Evolutionary conservation across 2,329 filamentous ascomycete species (phyloP).

Genomic region (Sordariomycetes sp.): DNA sequence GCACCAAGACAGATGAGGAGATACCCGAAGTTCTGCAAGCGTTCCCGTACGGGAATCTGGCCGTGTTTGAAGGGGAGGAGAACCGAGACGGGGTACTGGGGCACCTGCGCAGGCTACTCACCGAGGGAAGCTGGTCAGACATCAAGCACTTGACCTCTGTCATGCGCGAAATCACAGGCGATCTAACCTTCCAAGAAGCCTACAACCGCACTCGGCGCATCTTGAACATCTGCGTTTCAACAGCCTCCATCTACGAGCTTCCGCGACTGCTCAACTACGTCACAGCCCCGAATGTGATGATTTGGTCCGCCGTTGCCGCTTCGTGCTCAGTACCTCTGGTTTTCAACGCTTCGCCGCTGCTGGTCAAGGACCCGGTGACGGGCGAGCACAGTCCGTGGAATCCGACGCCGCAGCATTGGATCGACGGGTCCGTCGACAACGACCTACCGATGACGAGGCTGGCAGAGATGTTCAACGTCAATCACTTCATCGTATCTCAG

Average conservation of each 20-base stretch:
- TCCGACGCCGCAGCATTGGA: constrained; percentile 75
- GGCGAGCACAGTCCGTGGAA: constrained; percentile 77
- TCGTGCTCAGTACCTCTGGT: constrained; percentile 88
- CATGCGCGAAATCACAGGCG: constrained; percentile 72
- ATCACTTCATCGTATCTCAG: constrained; percentile 95
- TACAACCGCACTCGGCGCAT: constrained; percentile 91
- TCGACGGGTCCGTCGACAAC: constrained; percentile 91
- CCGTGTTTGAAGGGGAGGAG: constrained; percentile 62
- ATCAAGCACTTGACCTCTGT: constrained; percentile 73
- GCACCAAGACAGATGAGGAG: constrained; percentile 69
- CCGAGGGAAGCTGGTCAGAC: constrained; percentile 77
- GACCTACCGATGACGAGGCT: constrained; percentile 86
- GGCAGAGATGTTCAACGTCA: constrained; percentile 95
- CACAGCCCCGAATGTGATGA: constrained; percentile 87
- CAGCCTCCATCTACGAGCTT: constrained; percentile 77
- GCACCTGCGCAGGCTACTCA: constrained; percentile 64
- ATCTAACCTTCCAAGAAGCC: constrained; percentile 90
- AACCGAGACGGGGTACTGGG: constrained; percentile 53
- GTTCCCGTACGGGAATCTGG: constrained; percentile 72
- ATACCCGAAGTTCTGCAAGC: constrained; percentile 58
- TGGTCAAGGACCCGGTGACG: constrained; percentile 78
- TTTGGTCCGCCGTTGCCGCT: constrained; percentile 94
- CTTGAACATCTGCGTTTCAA: constrained; percentile 89
- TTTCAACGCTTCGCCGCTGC: constrained; percentile 68
- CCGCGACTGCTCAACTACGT: constrained; percentile 85